phyloP scores from a whole-genome alignment of 208 protist genomes.

The Hexamita inflata region DNA sequence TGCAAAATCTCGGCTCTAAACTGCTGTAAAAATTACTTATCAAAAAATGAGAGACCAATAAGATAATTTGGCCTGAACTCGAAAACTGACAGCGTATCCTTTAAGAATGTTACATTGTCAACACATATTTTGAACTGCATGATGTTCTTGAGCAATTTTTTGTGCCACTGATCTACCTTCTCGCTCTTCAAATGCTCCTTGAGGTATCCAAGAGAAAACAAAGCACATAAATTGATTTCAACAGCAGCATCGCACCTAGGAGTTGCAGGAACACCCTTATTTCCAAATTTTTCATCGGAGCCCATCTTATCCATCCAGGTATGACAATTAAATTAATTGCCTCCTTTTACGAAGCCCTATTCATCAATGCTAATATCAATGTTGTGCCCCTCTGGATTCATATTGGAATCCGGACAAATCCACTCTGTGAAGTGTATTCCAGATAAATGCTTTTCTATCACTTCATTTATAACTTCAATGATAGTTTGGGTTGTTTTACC shows the following conservation, averaged over 20 bases:
- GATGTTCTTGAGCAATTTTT: background rate
- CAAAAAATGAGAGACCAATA: slow-evolving; percentile 28
- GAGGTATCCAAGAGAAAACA: no score
- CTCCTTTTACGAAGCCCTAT: slow-evolving; percentile 49
- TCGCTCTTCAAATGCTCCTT: no score
- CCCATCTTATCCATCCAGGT: slow-evolving; percentile 72
- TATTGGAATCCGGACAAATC: slow-evolving; percentile 54
- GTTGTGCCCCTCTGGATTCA: slow-evolving; percentile 54
- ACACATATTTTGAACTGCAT: no score
- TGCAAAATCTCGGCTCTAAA: slow-evolving; percentile 23
- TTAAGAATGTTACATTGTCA: no score
- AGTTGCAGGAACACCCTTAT: slow-evolving; percentile 52
- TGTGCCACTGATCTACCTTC: no score
- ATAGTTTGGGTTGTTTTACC: no score
- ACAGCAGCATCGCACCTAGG: slow-evolving; percentile 55
- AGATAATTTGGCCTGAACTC: slow-evolving; percentile 20
- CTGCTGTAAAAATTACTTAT: slow-evolving; percentile 12
- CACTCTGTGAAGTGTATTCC: slow-evolving; percentile 57
- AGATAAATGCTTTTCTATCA: slow-evolving; percentile 43
- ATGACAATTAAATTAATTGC: slow-evolving; percentile 54
- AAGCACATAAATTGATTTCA: slow-evolving; percentile 47
- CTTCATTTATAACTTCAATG: slow-evolving; percentile 49
- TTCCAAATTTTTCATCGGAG: slow-evolving; percentile 29
- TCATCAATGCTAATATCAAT: slow-evolving; percentile 44
- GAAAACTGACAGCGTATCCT: no score